A percentile compares a stretch with the other conserved stretches of the same genome.
These are phyloP conservation scores for Nannizzia gypsea DNA, from an alignment of 2,329 filamentous ascomycete genomes.

Conservation along the genomic window DNA sequence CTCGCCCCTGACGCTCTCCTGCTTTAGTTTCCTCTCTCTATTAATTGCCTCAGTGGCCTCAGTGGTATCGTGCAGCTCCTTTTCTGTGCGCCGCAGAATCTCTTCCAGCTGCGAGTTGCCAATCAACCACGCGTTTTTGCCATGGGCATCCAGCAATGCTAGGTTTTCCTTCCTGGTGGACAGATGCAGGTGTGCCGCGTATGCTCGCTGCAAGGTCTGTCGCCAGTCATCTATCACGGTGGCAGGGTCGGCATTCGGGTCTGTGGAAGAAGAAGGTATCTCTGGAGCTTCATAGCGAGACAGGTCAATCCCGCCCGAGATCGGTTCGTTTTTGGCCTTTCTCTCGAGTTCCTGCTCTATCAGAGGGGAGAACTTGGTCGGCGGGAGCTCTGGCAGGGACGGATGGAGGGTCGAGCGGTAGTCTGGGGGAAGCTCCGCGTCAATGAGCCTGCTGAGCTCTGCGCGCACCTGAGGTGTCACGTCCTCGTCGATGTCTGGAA, in stretches of 20 bases:
- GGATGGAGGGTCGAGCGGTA: constrained; percentile 44
- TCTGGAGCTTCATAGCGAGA: constrained; percentile 73
- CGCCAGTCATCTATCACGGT: constrained; percentile 38
- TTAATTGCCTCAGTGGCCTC: constrained; percentile 63
- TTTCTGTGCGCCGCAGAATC: constrained; percentile 57
- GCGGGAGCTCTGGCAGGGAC: constrained; percentile 43
- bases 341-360: constrained; percentile 58
- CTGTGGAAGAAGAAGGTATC: constrained; percentile 33
- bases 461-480: constrained; percentile 50
- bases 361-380: constrained; percentile 51
- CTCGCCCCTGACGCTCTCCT: constrained; percentile 62
- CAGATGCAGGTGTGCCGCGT: constrained; percentile 48
- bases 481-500: constrained; percentile 65
- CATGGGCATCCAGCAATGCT: constrained; percentile 63
- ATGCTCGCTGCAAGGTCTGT: constrained; percentile 43
- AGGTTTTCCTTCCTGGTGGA: constrained; percentile 49
- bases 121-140: constrained; percentile 85
- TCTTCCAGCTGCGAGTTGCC: constrained; percentile 70
- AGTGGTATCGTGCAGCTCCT: constrained; percentile 57
- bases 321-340: constrained; percentile 47
- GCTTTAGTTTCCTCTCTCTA: constrained; percentile 53
- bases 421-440: constrained; percentile 48
- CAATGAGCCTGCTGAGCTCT: constrained; percentile 58
- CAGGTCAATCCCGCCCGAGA: constrained; percentile 57
- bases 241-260: constrained; percentile 21